Conservation (phyloP, 1,139 yeast genomes). For the Hemisphaericaspora xylanilytica region DNA sequence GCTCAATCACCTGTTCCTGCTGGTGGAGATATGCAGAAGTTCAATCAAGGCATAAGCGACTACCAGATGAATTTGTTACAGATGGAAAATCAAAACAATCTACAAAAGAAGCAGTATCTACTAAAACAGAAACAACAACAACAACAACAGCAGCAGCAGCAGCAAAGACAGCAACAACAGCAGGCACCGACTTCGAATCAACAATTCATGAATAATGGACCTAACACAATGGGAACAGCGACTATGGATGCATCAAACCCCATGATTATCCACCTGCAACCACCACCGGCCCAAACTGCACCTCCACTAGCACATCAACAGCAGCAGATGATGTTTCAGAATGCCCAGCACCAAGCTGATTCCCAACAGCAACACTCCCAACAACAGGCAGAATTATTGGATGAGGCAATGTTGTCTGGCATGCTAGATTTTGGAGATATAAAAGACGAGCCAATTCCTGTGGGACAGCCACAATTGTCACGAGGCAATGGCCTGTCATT, state of each 20-base stretch:
- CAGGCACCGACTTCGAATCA: slow-evolving; percentile 4
- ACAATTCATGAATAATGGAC: slow-evolving; percentile 5
- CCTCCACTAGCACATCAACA: slow-evolving; percentile 13
- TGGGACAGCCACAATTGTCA: slow-evolving; percentile 15
- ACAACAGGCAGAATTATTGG: slow-evolving; percentile 1
- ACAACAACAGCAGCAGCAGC: slow-evolving; percentile 13
- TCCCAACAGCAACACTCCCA: slow-evolving; percentile 8
- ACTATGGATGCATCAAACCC: slow-evolving; percentile 4
- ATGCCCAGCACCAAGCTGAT: slow-evolving; percentile 13
- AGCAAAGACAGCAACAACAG: slow-evolving; percentile 7
- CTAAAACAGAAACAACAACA: slow-evolving; percentile 23
- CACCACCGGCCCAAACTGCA: slow-evolving; percentile 8
- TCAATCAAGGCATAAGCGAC: slow-evolving; percentile 21
- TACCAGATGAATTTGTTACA: slow-evolving; percentile 25
- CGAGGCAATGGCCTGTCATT: slow-evolving; percentile 20
- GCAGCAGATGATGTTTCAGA: slow-evolving; percentile 4
- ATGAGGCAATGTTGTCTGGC: slow-evolving; percentile 5
- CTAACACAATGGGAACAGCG: slow-evolving; percentile 6
- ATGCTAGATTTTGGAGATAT: slow-evolving; percentile 3
- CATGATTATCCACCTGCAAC: slow-evolving; percentile 6
- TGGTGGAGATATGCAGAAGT: slow-evolving; percentile 2
- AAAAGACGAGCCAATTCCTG: slow-evolving; percentile 1
- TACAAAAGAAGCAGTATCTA: slow-evolving; percentile 25
- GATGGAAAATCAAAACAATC: slow-evolving; percentile 28
- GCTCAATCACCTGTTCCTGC: slow-evolving; percentile 2